Evolutionary conservation across 2,329 filamentous ascomycete species (phyloP).

Genomic region (Ambrosiella beaveri): DNA sequence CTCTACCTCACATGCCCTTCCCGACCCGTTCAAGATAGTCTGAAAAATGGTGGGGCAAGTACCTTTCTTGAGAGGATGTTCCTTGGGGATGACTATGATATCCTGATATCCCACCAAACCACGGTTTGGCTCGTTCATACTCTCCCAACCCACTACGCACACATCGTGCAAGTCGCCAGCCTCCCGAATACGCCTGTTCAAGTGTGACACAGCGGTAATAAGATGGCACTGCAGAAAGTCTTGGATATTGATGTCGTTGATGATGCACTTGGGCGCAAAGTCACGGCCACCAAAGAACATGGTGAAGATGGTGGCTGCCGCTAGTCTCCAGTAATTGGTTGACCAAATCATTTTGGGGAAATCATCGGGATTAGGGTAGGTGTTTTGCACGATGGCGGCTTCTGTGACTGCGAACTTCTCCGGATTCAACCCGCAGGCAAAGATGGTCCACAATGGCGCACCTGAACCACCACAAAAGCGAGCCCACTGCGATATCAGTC

Average conservation of each 20-base stretch:
- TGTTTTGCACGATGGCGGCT: constrained; percentile 89
- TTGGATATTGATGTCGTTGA: constrained; percentile 89
- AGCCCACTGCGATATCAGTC: constrained; percentile 50
- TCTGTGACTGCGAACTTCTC: constrained; percentile 70
- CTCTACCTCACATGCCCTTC: constrained; percentile 73
- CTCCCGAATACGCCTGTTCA: constrained; percentile 72
- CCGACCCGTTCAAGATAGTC: constrained; percentile 78
- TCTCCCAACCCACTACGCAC: constrained; percentile 89
- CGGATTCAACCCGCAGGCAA: constrained; percentile 83
- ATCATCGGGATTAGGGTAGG: constrained; percentile 63
- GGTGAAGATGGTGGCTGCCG: constrained; percentile 80
- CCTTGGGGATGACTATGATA: constrained; percentile 61
- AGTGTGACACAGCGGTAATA: constrained; percentile 57
- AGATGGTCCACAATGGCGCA: constrained; percentile 93
- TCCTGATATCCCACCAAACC: constrained; percentile 74
- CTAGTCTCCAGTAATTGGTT: constrained; percentile 83
- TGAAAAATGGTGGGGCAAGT: constrained; percentile 92
- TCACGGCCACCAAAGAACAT: constrained; percentile 81
- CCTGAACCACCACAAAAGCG: constrained; percentile 86
- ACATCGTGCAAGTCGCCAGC: constrained; percentile 77
- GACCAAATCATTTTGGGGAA: constrained; percentile 99
- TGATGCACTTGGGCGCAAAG: constrained; percentile 90
- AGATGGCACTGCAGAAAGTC: constrained; percentile 87
- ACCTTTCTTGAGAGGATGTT: constrained; percentile 83
- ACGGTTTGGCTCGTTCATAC: constrained; percentile 83